Base-by-base conservation (phyloP, 2,329 filamentous ascomycete genomes). In the Trichoderma aggressivum region DNA sequence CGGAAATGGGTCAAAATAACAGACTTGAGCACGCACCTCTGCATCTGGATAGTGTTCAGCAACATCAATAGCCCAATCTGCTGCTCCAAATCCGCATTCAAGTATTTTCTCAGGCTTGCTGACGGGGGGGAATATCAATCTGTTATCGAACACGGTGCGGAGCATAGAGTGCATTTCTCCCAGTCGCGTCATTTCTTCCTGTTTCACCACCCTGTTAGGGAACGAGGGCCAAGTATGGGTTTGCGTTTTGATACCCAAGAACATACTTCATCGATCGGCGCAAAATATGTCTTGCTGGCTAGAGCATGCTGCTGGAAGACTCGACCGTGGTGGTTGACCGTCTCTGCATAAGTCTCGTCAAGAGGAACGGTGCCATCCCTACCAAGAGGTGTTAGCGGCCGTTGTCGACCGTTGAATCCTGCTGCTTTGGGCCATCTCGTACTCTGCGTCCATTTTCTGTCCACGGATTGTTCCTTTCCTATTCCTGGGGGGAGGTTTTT, bases 61-160 rank as follows among this genome's bases (percentile, higher is more conserved):
- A 66, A 92, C 89, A 28, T 91, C 90, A 39, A 88, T 81, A 26
- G 91, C 90, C 92, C 92, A 94, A 61, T 88, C 84, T 53, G 86
- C 91, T n/a, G 89, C 85, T 53, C 92, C 92, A 79, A 89, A 92
- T 0, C 92, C 92, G 75, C 91, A 93, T 71, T 94, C 92, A 32
- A 94, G 84, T 55, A 94, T 86, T 76, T 86, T 86, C 74, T 83
- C 82, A 28, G 87, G 86, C 32, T 84, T 82, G 58, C 79, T 80
- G 62, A 93, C 82, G 7, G 90, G 90, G n/a, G 91, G 90, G 72
- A 94, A 92, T 75, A 94, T 87, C 30, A 92, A 82, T 74, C 89
- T 86, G 71, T 86, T 82, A 74, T 93, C 90, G 77, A 94, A 93
- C 66, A 91, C 82, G 74, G 81, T 85, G 72, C 83, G 85, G 74